Base-by-base conservation (phyloP, 257 asterid genomes). In the Cynanchum wilfordii region DNA sequence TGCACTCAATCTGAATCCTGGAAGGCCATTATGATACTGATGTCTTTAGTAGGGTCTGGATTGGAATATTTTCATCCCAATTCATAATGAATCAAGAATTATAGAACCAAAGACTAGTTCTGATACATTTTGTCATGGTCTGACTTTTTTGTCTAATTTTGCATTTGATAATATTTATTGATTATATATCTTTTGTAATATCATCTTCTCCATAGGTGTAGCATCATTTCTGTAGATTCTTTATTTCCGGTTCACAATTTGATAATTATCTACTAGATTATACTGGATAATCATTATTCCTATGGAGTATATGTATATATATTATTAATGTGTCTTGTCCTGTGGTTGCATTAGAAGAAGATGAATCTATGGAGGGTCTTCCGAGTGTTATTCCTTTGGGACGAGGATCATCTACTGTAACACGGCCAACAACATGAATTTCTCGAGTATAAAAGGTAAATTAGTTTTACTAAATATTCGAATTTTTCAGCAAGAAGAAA, bases 381-480 rank as follows among this genome's bases (percentile, higher is more conserved):
- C 93, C 73, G 3, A 85, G 83, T 79, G 74, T 88, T 44, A 73
- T 91, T 78, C 98, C 97, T 24, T 77, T 85, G 80, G 97, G 98
- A 27, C 88, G 98, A 68, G 97, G 98, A n/a, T 88, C 98, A 25
- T 91, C 98, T 71, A 91, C 96, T 2, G 78, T 88, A 90, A 94
- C 97, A 33, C 92, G 94, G 64, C 98, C 98, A 70, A 94, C 98
- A 57, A 89, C 90, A 75, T 91, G 82, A 93, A 76, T 70, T 71
- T 63, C 16, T 75, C 2, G 38, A 12, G 60, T 25, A 29, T 20
- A 9, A 38, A 51, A 52, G 80, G 76, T 70, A 76, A 7, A 17
- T 4, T 33, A 1, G 11, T 64, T 33, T 8, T 38, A 38, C 51
- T 15, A 36, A n/a, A 22, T 33, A 10, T 30, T 19, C 4, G 33